Evolutionary conservation across 1,284 basidiomycete genomes (phyloP), one percentile per base, ranked within the genome.

Genomic region (Heliocybe sulcata): DNA sequence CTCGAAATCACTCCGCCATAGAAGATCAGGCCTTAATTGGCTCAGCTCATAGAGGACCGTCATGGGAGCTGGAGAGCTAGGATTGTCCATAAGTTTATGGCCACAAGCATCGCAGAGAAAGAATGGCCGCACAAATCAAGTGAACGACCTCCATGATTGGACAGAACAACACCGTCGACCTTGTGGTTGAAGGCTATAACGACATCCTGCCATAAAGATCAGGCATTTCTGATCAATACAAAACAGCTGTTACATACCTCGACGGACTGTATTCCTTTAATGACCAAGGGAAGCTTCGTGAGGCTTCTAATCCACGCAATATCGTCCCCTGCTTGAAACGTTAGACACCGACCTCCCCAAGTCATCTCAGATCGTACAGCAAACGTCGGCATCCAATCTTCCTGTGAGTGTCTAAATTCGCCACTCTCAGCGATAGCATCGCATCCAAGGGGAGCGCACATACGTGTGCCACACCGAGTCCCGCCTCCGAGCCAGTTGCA

Each of bases 111-210:
- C 29, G 31, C 22, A 12, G 29, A 19, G 22, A 9, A 10, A 11
- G 23, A 25, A 14, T n/a, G 22, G 29, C 42, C 63, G 55, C 35
- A 64, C 63, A 59, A 65, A 65, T 89, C 86, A 23, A 87, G 75
- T 64, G 86, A 83, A 16, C 86, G 74, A 50, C 86, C 83, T 35
- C 81, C 83, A 61, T 87, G 83, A 63, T 88, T 87, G 51, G 79
- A 80, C 19, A 83, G 70, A 1, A 87, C 82, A 53, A 87, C 77
- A n/a, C 84, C 84, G 47, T 79, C 76, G 35, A 79, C 70, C 9
- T 84, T 82, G n/a, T 75, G 69, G 61, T 90, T 83, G 58, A 81
- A 82, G 1, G 87, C 86, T 60, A 78, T 70, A 2, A 85, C 77
- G 2, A 83, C 84, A 64, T 87, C 83, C 67, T 81, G 42, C 12